Percentiles rank a stretch among this genome's conserved stretches.
Conservation (phyloP, 2,329 filamentous ascomycete genomes). For the Westerdykella sp. region DNA sequence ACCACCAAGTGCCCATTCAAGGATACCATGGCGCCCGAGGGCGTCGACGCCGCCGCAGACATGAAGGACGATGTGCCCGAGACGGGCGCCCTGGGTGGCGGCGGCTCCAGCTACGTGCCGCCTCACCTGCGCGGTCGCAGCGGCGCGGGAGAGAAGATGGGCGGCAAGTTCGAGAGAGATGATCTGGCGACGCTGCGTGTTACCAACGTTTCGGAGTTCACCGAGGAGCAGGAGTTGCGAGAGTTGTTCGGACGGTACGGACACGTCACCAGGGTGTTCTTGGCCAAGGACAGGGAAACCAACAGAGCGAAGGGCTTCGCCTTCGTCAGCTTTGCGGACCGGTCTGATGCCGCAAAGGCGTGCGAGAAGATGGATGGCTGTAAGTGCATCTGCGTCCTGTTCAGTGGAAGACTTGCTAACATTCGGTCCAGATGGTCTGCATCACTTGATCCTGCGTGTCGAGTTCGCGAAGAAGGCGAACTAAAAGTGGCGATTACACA, state of each 20-base stretch:
- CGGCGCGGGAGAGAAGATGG: conserved; percentile 74
- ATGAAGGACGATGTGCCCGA: conserved; percentile 43
- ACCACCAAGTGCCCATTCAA: conserved; percentile 99
- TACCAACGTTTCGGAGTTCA: conserved; percentile 97
- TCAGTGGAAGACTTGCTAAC: conserved; percentile 12
- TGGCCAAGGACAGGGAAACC: conserved; percentile 96
- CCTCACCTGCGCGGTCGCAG: conserved; percentile 85
- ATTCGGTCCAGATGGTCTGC: conserved; percentile 55
- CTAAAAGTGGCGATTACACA: conserved; percentile 5
- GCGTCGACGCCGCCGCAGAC: conserved; percentile 41
- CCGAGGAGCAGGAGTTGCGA: conserved; percentile 89
- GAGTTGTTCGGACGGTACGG: conserved; percentile 98
- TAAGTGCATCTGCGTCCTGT: conserved; percentile 36
- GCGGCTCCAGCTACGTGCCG: conserved; percentile 84
- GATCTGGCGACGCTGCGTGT: conserved; percentile 94
- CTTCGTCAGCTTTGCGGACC: conserved; percentile 94
- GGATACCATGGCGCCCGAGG: conserved; percentile 91
- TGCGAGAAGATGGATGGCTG: conserved; percentile 97
- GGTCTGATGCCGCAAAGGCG: conserved; percentile 81
- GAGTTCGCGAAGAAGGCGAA: conserved; percentile 70
- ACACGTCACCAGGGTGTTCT: conserved; percentile 92
- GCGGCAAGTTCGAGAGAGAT: conserved; percentile 91
- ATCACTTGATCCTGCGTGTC: conserved; percentile 78
- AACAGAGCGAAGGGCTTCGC: conserved; percentile 96
- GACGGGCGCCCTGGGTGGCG: conserved; percentile 53